Conservation (phyloP, 768 basidiomycete genomes). For the Suillus cothurnatus region DNA sequence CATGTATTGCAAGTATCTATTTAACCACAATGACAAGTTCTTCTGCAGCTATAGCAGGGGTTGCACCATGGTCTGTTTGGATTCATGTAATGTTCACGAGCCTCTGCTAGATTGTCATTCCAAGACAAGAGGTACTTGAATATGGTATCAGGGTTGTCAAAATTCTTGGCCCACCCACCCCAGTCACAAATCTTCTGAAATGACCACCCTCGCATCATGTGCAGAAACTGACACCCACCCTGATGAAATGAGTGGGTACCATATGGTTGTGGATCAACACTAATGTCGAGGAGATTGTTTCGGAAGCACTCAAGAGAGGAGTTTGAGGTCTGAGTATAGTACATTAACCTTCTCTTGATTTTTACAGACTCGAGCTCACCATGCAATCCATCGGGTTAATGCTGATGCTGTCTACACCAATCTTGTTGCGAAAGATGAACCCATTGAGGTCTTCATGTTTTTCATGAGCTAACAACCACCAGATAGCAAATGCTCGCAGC, state of each 20-base stretch:
- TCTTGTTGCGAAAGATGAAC: too few species aligned
- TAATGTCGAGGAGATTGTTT: conserved; percentile 43
- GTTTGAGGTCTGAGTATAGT: conserved; percentile 18
- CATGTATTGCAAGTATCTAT: too few species aligned
- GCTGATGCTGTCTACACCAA: neutral
- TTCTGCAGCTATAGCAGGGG: conserved; percentile 32
- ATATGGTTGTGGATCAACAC: conserved; percentile 35
- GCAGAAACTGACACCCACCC: conserved; percentile 44
- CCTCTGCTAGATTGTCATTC: conserved; percentile 40
- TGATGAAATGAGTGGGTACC: conserved; percentile 36
- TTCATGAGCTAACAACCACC: too few species aligned
- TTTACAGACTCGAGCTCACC: too few species aligned
- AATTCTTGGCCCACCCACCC: conserved; percentile 46
- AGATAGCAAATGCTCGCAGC: too few species aligned
- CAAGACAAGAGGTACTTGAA: conserved; percentile 45
- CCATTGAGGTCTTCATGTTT: too few species aligned
- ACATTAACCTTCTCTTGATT: too few species aligned
- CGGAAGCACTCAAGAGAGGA: conserved; percentile 41
- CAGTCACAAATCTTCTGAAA: conserved; percentile 43
- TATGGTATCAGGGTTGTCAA: conserved; percentile 38
- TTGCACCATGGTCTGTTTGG: conserved; percentile 24
- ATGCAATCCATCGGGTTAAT: neutral
- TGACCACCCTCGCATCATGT: conserved; percentile 33
- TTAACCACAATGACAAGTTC: conserved; percentile 35
- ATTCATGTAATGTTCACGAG: conserved; percentile 41